Base-by-base conservation (phyloP, 768 basidiomycete genomes). In the Neoboletus subvelutipes region DNA sequence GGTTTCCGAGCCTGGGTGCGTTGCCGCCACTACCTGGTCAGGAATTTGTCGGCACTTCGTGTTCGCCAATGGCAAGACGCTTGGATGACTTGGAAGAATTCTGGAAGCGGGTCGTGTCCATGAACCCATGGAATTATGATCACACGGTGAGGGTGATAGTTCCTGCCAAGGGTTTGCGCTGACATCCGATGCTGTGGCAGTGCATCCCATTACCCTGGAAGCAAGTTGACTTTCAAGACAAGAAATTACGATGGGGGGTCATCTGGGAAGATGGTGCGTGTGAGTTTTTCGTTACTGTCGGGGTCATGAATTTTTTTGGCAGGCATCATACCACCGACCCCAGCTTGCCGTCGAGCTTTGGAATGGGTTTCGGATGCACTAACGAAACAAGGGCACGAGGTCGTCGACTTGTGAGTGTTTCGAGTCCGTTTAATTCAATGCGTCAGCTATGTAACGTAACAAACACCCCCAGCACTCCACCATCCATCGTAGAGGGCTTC, bases 401-500 rank as follows among this genome's bases (percentile, higher is more conserved):
- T 80, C 29, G 63, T 77, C 2, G 60, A 75, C 8, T 76, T 79
- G 76, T 77, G 54, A 33, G 68, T 55, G 58, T 63, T 42, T 51
- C 13, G 17, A 4, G 4, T 26, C n/a, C n/a, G 5, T 54, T 8
- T 31, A 17, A n/a, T 58, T 18, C 24, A 13, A 20, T 48, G 11
- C 24, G 15, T 20, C 34, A 33, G 15, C 11, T 3, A 18, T 34
- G 24, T 20, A 41, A 3, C 34, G 45, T 26, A 51, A 33, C n/a
- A 20, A 37, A 36, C 4, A 2, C 48, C n/a, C 42, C 17, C 40
- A 78, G 78, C 52, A 61, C 58, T 11, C 74, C 83, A 28, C 84
- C 84, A n/a, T 68, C 76, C 49, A 74, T 84, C 26, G 60, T 71
- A n/a, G 74, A 78, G 45, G 79, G 83, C n/a, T 67, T 83, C 22